A percentile compares a stretch with the other conserved stretches of the same genome.
Conservation (phyloP, 2,329 filamentous ascomycete species). For the Nigrospora osmanthi region DNA sequence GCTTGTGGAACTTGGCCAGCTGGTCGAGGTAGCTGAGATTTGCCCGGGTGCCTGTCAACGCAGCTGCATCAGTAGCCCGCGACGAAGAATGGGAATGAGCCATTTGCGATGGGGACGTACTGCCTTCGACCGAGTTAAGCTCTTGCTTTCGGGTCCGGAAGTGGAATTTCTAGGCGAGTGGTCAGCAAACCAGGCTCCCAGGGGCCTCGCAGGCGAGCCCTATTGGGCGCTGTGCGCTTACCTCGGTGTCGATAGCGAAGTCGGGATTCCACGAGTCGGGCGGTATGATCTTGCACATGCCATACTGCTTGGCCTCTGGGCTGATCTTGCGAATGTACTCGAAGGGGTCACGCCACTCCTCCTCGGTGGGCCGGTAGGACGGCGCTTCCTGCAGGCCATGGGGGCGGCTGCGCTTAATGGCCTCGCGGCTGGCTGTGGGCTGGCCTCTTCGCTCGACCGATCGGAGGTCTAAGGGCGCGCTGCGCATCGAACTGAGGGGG, state of each 20-base stretch:
- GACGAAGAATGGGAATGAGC: constrained; percentile 11
- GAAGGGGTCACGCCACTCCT: constrained; percentile 92
- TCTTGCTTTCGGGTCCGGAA: constrained; percentile 95
- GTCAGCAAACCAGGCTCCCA: background rate
- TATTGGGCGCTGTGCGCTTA: constrained; percentile 32
- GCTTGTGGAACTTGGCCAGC: constrained; percentile 91
- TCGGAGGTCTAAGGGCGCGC: constrained; percentile 66
- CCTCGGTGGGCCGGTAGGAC: constrained; percentile 80
- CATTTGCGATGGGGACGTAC: constrained; percentile 43
- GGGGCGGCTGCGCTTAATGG: constrained; percentile 68
- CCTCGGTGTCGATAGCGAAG: constrained; percentile 96
- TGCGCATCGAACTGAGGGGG: constrained; percentile 48
- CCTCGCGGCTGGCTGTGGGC: constrained; percentile 66
- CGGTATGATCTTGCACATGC: constrained; percentile 92
- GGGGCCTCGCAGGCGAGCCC: background rate
- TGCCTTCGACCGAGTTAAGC: constrained; percentile 95
- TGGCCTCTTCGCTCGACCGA: constrained; percentile 90
- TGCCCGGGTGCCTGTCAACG: constrained; percentile 68
- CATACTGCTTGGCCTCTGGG: constrained; percentile 78
- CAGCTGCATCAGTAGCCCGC: background rate
- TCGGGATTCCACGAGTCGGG: constrained; percentile 90
- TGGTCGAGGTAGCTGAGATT: constrained; percentile 96
- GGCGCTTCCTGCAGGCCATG: constrained; percentile 86
- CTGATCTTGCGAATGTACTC: constrained; percentile 90
- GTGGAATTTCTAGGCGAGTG: constrained; percentile 71